Evolutionary conservation across 2,329 filamentous ascomycete genomes (phyloP).

Genomic region (Aspergillus calidoustus): DNA sequence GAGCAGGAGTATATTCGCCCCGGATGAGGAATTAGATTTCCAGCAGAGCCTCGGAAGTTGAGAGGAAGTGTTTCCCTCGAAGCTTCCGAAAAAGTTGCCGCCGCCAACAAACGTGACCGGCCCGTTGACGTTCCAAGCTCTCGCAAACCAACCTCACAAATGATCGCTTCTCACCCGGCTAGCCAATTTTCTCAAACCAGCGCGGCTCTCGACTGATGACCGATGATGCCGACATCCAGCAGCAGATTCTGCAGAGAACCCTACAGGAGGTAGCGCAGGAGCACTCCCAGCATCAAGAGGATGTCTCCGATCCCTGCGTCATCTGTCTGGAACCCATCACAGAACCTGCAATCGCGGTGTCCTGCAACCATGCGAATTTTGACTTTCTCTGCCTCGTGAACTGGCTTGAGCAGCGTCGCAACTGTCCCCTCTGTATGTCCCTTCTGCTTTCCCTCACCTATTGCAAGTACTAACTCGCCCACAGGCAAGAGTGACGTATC

Average conservation of each 20-base stretch:
- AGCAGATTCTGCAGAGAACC: slow-evolving; percentile 51
- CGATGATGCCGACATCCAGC: slow-evolving; percentile 47
- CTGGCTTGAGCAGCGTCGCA: slow-evolving; percentile 75
- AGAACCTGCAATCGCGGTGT: slow-evolving; percentile 71
- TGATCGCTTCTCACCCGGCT: background rate
- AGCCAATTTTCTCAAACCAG: background rate
- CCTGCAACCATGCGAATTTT: slow-evolving; percentile 80
- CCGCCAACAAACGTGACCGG: slow-evolving; percentile 27
- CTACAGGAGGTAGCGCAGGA: slow-evolving; percentile 49
- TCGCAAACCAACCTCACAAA: background rate
- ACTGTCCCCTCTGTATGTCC: slow-evolving; percentile 76
- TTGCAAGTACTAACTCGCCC: slow-evolving; percentile 11
- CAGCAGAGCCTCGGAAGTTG: slow-evolving; percentile 5
- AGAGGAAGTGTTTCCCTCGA: slow-evolving; percentile 17
- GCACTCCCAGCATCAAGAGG: slow-evolving; percentile 36
- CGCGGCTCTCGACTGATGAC: slow-evolving; percentile 35
- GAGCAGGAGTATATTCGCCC: background rate
- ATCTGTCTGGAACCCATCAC: slow-evolving; percentile 82
- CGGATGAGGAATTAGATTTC: background rate
- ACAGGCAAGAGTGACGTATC: slow-evolving; percentile 57
- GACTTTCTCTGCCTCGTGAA: slow-evolving; percentile 83
- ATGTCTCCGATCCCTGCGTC: slow-evolving; percentile 67
- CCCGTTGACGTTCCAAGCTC: background rate
- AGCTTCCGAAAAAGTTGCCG: slow-evolving; percentile 13
- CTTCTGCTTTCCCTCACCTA: background rate